Base-by-base conservation (phyloP, 495 filamentous ascomycete genomes). In the Parathielavia appendiculata region DNA sequence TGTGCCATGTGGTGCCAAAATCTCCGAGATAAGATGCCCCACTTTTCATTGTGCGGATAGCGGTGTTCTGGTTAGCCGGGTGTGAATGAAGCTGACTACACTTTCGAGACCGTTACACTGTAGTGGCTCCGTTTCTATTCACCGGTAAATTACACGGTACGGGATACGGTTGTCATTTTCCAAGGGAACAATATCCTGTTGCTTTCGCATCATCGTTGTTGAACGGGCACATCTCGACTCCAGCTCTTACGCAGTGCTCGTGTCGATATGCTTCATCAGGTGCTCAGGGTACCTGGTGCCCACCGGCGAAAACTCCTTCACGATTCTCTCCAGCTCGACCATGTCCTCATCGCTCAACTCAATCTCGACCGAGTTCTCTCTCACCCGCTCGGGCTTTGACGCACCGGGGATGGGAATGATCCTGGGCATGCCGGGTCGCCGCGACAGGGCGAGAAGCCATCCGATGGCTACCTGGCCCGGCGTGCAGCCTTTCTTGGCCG, bases 381-480 rank as follows among this genome's bases (percentile, higher is more conserved):
- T 46, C 3, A 83, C 70, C 12, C 80, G 68, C 22, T 64, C 71
- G 6, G 63, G 71, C 0, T 70, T 75, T 19, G 78, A 81, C 9
- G 86, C 83, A 9, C 90, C 90, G 0, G 90, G 91, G 62, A 96
- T 95, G 4, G 90, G 91, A 49, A 95, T 86, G 60, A 95, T 87
- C 4, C 73, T 79, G 8, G 84, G 83, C 69, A 85, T 79, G 7
- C 84, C 88, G 35, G 83, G 75, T 64, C 78, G 74, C 35, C 70
- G 74, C 49, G 78, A 79, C 55, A 84, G 68, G 1, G 76, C 65
- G 47, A 64, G 69, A 5, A 88, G 71, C 91, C 92, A 97, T 36
- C 75, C 81, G 51, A 96, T 73, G 11, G 89, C 91, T 20, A 95
- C 72, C 73, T 97, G 91, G 4, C 80, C 83, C 0, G 86, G 76